These are phyloP conservation scores for Neoarthrinium moseri DNA, from an alignment of 2,329 filamentous ascomycete species.

Conservation along the genomic window DNA sequence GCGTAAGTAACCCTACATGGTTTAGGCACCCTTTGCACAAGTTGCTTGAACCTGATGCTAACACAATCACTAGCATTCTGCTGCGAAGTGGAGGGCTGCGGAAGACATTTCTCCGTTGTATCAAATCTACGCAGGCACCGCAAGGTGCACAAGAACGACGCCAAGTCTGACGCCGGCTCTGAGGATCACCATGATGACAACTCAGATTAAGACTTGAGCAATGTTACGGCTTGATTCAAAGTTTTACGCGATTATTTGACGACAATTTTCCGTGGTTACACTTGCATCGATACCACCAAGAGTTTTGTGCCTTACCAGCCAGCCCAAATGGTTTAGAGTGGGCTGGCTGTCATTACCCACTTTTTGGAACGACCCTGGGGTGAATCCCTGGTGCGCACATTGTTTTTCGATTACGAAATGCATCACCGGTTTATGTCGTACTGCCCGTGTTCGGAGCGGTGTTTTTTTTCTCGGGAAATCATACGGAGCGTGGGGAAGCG, in stretches of 20 bases:
- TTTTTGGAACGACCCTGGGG: neutral
- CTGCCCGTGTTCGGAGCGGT: neutral
- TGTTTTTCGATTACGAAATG: neutral
- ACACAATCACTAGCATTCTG: constrained; percentile 67
- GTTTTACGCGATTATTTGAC: constrained; percentile 13
- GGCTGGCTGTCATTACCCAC: neutral
- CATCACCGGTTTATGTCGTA: neutral
- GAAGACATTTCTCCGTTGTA: constrained; percentile 94
- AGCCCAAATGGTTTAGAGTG: neutral
- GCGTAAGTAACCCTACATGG: constrained; percentile 68
- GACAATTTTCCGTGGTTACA: constrained; percentile 15
- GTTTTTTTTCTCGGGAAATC: neutral
- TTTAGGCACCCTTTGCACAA: too few relatives aligned
- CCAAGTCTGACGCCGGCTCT: constrained; percentile 61
- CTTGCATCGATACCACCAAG: constrained; percentile 5
- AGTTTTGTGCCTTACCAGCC: neutral
- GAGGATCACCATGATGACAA: constrained; percentile 63
- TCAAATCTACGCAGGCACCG: constrained; percentile 92
- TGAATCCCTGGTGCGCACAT: neutral
- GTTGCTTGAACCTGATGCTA: constrained; percentile 11
- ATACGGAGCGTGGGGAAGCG: constrained; percentile 5
- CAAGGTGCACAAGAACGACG: constrained; percentile 88
- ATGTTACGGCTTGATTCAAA: constrained; percentile 15
- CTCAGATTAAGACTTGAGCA: constrained; percentile 56
- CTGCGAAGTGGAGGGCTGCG: constrained; percentile 92